A percentile compares a stretch with the other conserved stretches of the same genome.
These are phyloP conservation scores for Gillenia trifoliata DNA, from an alignment of 306 rosid species.

Conservation along the genomic window DNA sequence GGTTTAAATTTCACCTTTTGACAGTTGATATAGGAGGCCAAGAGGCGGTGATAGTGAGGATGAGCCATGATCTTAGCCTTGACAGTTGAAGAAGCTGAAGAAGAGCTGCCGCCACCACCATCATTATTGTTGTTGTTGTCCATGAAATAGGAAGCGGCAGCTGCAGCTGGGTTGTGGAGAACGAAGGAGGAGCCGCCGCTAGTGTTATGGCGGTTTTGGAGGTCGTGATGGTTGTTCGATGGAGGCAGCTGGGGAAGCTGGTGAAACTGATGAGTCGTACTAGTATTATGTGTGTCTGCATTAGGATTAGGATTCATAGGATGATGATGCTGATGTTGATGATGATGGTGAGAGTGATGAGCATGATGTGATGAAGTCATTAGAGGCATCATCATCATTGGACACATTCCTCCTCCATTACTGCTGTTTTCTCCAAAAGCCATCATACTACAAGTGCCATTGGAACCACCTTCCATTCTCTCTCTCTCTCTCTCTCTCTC, in stretches of 20 bases:
- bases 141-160: conserved; percentile 60
- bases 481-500: conserved; percentile 18
- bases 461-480: conserved; percentile 49
- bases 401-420: conserved; percentile 27
- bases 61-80: conserved; percentile 95
- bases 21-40: conserved; percentile 81
- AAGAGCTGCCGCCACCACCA: conserved; percentile 15
- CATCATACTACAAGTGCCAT: conserved; percentile 49
- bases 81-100: conserved; percentile 40
- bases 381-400: conserved; percentile 64
- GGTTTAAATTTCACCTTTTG: conserved; percentile 60
- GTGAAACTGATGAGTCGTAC: conserved; percentile 26
- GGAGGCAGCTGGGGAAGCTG: conserved; percentile 15
- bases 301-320: background rate
- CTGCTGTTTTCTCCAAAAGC: conserved; percentile 55
- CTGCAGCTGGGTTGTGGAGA: conserved; percentile 24
- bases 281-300: conserved; percentile 30
- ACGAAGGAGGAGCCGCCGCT: conserved; percentile 27
- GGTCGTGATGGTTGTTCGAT: conserved; percentile 9
- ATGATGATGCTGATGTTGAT: conserved; percentile 34
- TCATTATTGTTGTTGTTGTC: conserved; percentile 28
- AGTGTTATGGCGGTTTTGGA: background rate
- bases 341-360: conserved; percentile 9
- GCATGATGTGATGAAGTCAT: conserved; percentile 36
- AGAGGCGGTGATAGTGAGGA: conserved; percentile 94